Evolutionary conservation across 345 rosid genomes (phyloP), one percentile per base, ranked within the genome.

Genomic region (Citrus cavaleriei): DNA sequence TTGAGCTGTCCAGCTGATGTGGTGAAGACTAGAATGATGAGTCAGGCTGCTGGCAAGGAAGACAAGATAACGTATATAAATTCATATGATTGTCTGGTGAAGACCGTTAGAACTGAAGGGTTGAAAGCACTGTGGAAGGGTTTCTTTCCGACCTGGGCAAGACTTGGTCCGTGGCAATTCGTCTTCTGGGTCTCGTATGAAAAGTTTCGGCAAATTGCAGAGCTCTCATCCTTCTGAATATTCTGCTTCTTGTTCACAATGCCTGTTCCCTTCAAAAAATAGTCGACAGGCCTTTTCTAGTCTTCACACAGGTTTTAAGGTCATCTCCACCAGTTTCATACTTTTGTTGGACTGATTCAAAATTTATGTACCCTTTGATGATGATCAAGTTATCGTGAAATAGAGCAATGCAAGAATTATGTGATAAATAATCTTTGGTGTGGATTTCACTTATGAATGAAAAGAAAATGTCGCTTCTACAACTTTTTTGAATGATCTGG

Each of bases 111-210:
- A 81, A 71, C 72, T n/a, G 97, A 93, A 84, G 98, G 98, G 59
- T 25, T 89, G 66, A 80, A 79, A 81, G 97, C 97, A 61, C 76
- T 93, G 72, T 95, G 97, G 96, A 95, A 93, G 83, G 98, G 96
- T 24, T 93, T 93, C 83, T 89, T 90, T 65, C 97, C 97, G 61
- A 93, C 95, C 24, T 93, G 97, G 98, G 95, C 94, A 27, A 90
- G 97, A 82, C 96, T 95, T 74, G 98, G 98, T 76, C 96, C 98
- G 5, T 95, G 95, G 97, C 98, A 95, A 75, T 95, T 93, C 25
- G 90, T 91, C 83, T 93, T 95, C 85, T 95, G 97, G 98, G 97
- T 93, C 46, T 89, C 96, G 4, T 95, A 95, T 6, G 98, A 95
- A 90, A 91, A 87, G 81, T 81, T 91, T 34, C 87, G 96, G 77